Evolutionary conservation across 306 rosid species (phyloP).

Genomic region (Sesbania bispinosa): DNA sequence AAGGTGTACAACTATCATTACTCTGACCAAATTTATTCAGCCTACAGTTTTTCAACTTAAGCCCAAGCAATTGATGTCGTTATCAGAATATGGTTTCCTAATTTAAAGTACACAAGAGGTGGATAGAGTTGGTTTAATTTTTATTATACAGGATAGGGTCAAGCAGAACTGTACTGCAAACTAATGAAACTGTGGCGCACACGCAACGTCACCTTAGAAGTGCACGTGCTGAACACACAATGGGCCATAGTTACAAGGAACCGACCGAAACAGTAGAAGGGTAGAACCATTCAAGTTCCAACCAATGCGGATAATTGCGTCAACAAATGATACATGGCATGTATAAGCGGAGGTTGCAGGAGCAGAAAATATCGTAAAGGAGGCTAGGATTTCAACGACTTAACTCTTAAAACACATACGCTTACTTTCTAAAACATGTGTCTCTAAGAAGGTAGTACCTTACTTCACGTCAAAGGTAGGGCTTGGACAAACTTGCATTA

Average conservation of each 20-base stretch:
- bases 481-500: neutral
- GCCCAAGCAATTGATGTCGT: neutral
- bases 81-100: neutral
- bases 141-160: neutral
- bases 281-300: neutral
- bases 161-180: neutral
- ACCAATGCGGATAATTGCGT: slow-evolving; percentile 7
- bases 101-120: neutral
- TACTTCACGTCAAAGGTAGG: neutral
- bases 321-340: neutral
- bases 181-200: neutral
- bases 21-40: neutral
- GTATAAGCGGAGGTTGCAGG: neutral
- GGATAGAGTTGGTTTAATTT: neutral
- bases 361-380: neutral
- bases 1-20: neutral
- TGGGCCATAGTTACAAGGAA: neutral
- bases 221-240: slow-evolving; percentile 10
- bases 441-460: neutral
- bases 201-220: slow-evolving; percentile 10
- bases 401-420: neutral
- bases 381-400: neutral
- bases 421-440: neutral
- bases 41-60: neutral
- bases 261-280: neutral